Evolutionary conservation across 495 filamentous ascomycete genomes (phyloP).

Genomic region (Gamarada debralockiae): DNA sequence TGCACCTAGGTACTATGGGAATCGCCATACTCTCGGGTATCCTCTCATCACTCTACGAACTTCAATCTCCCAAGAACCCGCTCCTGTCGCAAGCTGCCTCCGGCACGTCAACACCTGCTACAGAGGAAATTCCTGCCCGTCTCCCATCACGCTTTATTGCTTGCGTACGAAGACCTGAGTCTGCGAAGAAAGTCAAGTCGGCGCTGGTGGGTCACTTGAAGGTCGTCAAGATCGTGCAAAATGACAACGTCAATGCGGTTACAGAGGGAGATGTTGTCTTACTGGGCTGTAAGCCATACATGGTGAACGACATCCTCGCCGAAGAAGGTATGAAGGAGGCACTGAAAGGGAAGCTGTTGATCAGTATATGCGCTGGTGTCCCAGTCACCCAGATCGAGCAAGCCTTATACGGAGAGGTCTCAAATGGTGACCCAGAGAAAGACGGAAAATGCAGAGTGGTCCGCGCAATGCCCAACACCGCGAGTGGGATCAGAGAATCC

Average conservation of each 20-base stretch:
- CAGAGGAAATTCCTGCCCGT: slow-evolving; percentile 44
- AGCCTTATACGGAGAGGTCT: slow-evolving; percentile 47
- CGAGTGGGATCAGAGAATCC: slow-evolving; percentile 62
- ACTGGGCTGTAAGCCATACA: slow-evolving; percentile 76
- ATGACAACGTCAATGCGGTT: slow-evolving; percentile 19
- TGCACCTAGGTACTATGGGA: slow-evolving; percentile 66
- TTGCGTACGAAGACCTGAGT: slow-evolving; percentile 62
- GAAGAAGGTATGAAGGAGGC: slow-evolving; percentile 65
- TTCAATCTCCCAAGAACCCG: slow-evolving; percentile 32
- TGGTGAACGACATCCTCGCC: slow-evolving; percentile 61
- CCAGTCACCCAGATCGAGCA: slow-evolving; percentile 57
- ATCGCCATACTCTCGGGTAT: slow-evolving; percentile 82
- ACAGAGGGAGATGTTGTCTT: slow-evolving; percentile 41
- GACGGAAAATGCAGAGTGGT: slow-evolving; percentile 53
- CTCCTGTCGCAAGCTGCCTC: slow-evolving; percentile 29
- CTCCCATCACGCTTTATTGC: slow-evolving; percentile 73
- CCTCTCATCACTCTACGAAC: slow-evolving; percentile 55
- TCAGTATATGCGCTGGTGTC: slow-evolving; percentile 83
- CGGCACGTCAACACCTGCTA: slow-evolving; percentile 45
- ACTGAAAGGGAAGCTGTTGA: slow-evolving; percentile 71
- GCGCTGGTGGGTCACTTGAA: slow-evolving; percentile 50
- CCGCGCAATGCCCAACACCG: slow-evolving; percentile 78
- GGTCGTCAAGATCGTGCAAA: slow-evolving; percentile 35
- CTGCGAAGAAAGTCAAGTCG: slow-evolving; percentile 56
- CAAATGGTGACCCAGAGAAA: slow-evolving; percentile 29